Evolutionary conservation across 2,329 filamentous ascomycete species (phyloP), one percentile per base, ranked within the genome.

Genomic region (Periconia sp.): DNA sequence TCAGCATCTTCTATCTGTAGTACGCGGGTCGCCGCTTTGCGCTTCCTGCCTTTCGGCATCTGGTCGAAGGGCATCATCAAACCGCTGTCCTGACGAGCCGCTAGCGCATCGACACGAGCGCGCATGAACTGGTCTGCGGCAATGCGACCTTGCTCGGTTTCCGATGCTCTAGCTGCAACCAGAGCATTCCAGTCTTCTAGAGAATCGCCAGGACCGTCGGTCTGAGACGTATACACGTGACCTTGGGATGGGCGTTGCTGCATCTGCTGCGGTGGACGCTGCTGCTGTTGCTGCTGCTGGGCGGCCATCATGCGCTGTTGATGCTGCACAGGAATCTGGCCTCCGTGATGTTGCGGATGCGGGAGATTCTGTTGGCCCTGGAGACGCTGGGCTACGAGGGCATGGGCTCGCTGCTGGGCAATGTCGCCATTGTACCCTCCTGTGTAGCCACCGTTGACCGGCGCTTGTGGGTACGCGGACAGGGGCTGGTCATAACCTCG

Each of bases 11-110:
- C 87, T 37, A 81, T 79, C 47, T 85, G 80, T 22, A 63, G 53
- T 2, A 67, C 61, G 15, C 61, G 61, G 1, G 69, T 57, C 8
- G 72, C 63, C 15, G 62, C 60, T 42, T 69, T 72, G 37, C 71
- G 68, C 50, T 72, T 72, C 39, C 68, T 73, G 23, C 67, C 60
- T 38, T 70, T 66, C n/a, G 64, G 62, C 50, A 80, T 79, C 52
- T 85, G 76, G 54, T 80, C 77, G 9, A 91, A 76, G 2, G 88
- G 85, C 13, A 91, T 68, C 86, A 92, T 89, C 44, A 92, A 73
- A 6, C 88, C 88, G 35, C 84, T 88, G 64, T 92, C 86, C 76
- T 90, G 86, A 52, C 77, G 76, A 65, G 81, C 83, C 7, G 85
- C 85, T 54, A 80, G 79, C 32, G 82, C 79, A 39, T 83, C 78